These are phyloP conservation scores for Lasiodiplodia theobromae DNA, from an alignment of 2,329 filamentous ascomycete species.

Conservation along the genomic window DNA sequence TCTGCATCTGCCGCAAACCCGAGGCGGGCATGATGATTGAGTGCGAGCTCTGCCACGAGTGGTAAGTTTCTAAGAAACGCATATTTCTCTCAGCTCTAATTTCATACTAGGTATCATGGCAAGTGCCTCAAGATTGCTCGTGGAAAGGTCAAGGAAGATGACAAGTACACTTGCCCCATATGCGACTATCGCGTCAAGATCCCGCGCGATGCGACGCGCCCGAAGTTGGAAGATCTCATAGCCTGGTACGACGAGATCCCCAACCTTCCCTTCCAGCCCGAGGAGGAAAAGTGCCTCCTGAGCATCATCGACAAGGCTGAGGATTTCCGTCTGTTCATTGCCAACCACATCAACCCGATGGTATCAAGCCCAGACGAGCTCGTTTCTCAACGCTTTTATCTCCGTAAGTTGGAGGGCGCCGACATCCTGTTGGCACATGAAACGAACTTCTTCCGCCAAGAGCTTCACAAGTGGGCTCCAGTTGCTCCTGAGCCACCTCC, in stretches of 20 bases:
- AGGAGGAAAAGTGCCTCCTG: slow-evolving; percentile 87
- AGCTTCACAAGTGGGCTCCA: slow-evolving; percentile 92
- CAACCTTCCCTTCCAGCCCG: slow-evolving; percentile 87
- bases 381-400: slow-evolving; percentile 89
- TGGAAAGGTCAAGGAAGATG: slow-evolving; percentile 97
- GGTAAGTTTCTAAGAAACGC: slow-evolving; percentile 63
- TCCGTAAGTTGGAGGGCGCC: slow-evolving; percentile 95
- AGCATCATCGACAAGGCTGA: slow-evolving; percentile 86
- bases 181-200: slow-evolving; percentile 98
- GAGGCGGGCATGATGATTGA: slow-evolving; percentile 99
- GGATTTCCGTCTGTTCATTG: slow-evolving; percentile 83
- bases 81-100: slow-evolving; percentile 37
- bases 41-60: slow-evolving; percentile 97
- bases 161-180: slow-evolving; percentile 97
- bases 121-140: slow-evolving; percentile 98
- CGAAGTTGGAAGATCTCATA: slow-evolving; percentile 89
- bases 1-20: slow-evolving; percentile 92
- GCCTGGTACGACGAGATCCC: slow-evolving; percentile 84
- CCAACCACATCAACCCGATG: slow-evolving; percentile 79
- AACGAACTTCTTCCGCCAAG: slow-evolving; percentile 97
- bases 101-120: slow-evolving; percentile 81
- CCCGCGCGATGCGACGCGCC: slow-evolving; percentile 91
- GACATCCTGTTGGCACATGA: slow-evolving; percentile 91
- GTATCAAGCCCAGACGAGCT: slow-evolving; percentile 85
- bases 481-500: slow-evolving; percentile 87